phyloP scores from a whole-genome alignment of 2,329 filamentous ascomycete genomes.

The Talaromyces pinophilus region DNA sequence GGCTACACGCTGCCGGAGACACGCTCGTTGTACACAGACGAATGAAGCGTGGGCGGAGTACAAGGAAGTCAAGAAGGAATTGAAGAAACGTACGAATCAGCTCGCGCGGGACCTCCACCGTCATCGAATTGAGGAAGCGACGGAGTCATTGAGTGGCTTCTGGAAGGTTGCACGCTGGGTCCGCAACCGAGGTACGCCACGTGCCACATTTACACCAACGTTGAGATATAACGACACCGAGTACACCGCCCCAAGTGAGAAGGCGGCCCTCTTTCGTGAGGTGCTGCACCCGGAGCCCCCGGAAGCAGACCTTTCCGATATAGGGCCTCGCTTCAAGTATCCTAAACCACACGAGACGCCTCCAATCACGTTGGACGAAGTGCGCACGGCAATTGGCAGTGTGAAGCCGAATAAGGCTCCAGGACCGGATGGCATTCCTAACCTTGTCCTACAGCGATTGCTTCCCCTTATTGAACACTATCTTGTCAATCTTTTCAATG shows the following conservation, averaged over 20 bases:
- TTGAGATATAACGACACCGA: not conserved
- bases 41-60: not conserved
- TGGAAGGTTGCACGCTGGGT: not conserved
- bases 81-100: not conserved
- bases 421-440: not conserved
- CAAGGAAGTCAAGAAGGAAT: not conserved
- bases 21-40: not conserved
- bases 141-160: not conserved
- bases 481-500: not conserved
- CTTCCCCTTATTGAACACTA: not conserved
- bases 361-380: not conserved
- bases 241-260: not conserved
- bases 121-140: not conserved
- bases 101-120: not conserved
- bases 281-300: not conserved
- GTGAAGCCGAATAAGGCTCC: slow-evolving; percentile 1
- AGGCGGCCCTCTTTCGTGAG: not conserved
- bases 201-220: not conserved
- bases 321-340: not conserved
- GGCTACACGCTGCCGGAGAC: not conserved
- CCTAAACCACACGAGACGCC: not conserved
- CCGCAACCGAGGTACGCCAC: not conserved
- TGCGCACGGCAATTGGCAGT: not conserved
- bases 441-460: not conserved
- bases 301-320: not conserved